phyloP scores from a whole-genome alignment of 306 rosid genomes.

The Heteromeles arbutifolia region DNA sequence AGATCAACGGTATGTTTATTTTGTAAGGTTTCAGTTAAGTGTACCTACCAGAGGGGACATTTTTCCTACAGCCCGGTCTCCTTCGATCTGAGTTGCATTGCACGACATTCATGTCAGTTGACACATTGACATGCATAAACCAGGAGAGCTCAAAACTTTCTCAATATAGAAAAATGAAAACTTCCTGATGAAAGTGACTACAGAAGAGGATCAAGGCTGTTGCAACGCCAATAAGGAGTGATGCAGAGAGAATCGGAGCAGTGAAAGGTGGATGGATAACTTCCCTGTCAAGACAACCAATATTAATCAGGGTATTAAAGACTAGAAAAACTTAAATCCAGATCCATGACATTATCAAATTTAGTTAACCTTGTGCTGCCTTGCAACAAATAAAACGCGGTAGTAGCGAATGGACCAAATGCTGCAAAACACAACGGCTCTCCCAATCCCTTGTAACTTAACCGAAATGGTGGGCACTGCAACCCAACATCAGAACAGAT shows the following conservation, averaged over 20 bases:
- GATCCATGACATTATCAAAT: not conserved
- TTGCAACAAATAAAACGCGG: slow-evolving; percentile 79
- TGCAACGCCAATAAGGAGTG: slow-evolving; percentile 78
- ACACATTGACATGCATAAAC: not conserved
- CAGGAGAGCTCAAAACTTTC: not conserved
- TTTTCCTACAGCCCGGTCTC: slow-evolving; percentile 70
- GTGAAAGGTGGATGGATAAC: slow-evolving; percentile 39
- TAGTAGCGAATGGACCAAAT: slow-evolving; percentile 82
- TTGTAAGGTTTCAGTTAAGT: slow-evolving; percentile 1
- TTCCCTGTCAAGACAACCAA: slow-evolving; percentile 37
- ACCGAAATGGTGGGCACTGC: slow-evolving; percentile 92
- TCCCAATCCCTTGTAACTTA: slow-evolving; percentile 83
- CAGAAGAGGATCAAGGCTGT: slow-evolving; percentile 83
- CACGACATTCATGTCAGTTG: slow-evolving; percentile 10
- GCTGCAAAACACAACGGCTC: slow-evolving; percentile 95
- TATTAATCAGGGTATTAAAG: slow-evolving; percentile 5
- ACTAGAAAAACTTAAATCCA: not conserved
- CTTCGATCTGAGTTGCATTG: slow-evolving; percentile 53
- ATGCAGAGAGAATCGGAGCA: slow-evolving; percentile 57
- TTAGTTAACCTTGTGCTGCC: slow-evolving; percentile 56
- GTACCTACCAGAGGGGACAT: slow-evolving; percentile 77
- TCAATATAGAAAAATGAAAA: not conserved
- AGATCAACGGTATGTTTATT: not conserved
- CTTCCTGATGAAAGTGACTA: slow-evolving; percentile 93
- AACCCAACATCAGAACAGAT: slow-evolving; percentile 10